Evolutionary conservation across 2,329 filamentous ascomycete genomes (phyloP).

Genomic region (Aspergillus tubingensis): DNA sequence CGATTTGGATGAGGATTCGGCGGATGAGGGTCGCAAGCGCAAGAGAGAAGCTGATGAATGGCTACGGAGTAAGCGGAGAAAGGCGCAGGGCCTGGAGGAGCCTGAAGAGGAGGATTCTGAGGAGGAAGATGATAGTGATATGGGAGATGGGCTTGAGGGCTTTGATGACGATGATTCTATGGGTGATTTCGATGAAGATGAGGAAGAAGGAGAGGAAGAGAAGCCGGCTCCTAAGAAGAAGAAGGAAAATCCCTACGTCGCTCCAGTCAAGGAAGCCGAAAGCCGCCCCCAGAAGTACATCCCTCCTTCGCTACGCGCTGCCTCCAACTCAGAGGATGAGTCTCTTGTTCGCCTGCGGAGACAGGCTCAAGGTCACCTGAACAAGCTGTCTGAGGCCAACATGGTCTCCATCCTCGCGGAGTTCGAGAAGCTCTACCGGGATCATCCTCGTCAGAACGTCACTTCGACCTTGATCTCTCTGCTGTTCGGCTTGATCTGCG

Average conservation of each 20-base stretch:
- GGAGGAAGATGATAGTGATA: slow-evolving; percentile 24
- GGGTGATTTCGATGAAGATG: slow-evolving; percentile 26
- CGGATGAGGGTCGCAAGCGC: slow-evolving; percentile 55
- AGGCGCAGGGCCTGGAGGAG: slow-evolving; percentile 43
- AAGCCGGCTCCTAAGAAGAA: slow-evolving; percentile 50
- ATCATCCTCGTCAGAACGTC: slow-evolving; percentile 83
- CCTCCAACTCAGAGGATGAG: slow-evolving; percentile 65
- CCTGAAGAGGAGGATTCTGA: slow-evolving; percentile 23
- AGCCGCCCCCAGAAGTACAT: slow-evolving; percentile 70
- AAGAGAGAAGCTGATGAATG: slow-evolving; percentile 65
- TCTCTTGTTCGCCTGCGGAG: slow-evolving; percentile 68
- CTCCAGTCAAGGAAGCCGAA: slow-evolving; percentile 58
- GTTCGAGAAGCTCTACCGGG: slow-evolving; percentile 79
- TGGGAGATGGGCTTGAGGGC: slow-evolving; percentile 32
- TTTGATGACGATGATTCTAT: slow-evolving; percentile 27
- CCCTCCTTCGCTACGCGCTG: slow-evolving; percentile 76
- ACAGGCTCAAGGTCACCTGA: slow-evolving; percentile 84
- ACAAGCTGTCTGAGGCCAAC: slow-evolving; percentile 89
- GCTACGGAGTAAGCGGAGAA: slow-evolving; percentile 59
- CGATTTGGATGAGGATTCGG: slow-evolving; percentile 60
- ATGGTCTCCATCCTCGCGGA: slow-evolving; percentile 80
- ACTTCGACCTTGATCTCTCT: slow-evolving; percentile 77
- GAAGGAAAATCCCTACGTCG: slow-evolving; percentile 85
- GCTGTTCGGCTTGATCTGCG: slow-evolving; percentile 75
- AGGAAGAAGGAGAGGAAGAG: slow-evolving; percentile 38